Evolutionary conservation across 345 rosid species (phyloP).

Genomic region (Balakata baccata): DNA sequence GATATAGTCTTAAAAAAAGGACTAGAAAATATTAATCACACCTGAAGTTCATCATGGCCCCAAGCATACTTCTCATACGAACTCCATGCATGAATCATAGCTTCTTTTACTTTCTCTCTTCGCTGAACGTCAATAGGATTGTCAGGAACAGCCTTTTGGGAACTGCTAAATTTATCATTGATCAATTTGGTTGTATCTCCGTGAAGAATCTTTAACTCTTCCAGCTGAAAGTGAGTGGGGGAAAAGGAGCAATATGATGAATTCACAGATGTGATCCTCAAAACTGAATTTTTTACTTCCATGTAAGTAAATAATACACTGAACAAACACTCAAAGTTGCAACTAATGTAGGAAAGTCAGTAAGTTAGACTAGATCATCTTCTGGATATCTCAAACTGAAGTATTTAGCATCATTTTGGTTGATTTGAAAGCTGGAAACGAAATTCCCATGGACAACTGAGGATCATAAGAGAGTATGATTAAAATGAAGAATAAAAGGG

Average conservation of each 20-base stretch:
- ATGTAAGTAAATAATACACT: not conserved
- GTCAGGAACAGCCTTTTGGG: slow-evolving; percentile 35
- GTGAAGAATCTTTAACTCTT: slow-evolving; percentile 16
- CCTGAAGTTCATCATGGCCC: slow-evolving; percentile 99
- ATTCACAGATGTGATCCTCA: not conserved
- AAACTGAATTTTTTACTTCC: not conserved
- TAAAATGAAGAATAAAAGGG: not conserved
- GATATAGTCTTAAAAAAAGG: not conserved
- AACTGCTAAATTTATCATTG: slow-evolving; percentile 17
- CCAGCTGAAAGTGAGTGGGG: slow-evolving; percentile 25
- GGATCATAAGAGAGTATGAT: not conserved
- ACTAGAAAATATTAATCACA: slow-evolving; percentile 13
- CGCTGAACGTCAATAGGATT: slow-evolving; percentile 62
- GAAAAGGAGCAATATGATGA: slow-evolving; percentile 12
- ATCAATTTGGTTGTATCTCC: slow-evolving; percentile 15
- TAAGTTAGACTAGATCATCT: not conserved
- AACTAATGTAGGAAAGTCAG: not conserved
- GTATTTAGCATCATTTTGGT: not conserved
- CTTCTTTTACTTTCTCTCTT: slow-evolving; percentile 87
- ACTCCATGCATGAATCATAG: slow-evolving; percentile 96
- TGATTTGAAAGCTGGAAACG: not conserved
- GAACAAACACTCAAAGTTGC: not conserved
- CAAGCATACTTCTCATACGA: slow-evolving; percentile 96
- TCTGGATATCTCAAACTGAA: not conserved
- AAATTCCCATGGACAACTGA: not conserved